Evolutionary conservation across 345 rosid genomes (phyloP), one percentile per base, ranked within the genome.

Genomic region (Erucastrum elatum): DNA sequence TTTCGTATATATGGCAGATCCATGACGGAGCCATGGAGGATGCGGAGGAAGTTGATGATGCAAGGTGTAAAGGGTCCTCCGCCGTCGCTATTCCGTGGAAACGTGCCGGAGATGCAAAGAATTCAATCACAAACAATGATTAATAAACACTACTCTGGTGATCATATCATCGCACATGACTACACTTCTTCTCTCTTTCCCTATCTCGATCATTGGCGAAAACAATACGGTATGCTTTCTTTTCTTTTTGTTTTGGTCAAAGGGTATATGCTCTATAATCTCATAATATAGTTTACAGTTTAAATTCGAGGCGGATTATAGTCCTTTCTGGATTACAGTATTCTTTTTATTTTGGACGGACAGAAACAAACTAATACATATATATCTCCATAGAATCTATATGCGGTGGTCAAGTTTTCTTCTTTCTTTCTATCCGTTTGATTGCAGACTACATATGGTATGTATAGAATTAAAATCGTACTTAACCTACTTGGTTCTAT

Each of bases 1-100:
- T 25, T 80, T 70, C 55, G 56, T 4, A 55, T 64, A 12, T 80
- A 80, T 39, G 76, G 80, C n/a, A 64, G 70, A 64, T 58, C 26
- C 55, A 75, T 80, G 67, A 72, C 72, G 5, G 80, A 70, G 79
- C 79, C 39, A 17, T 70, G 80, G 80, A 76, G 74, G 67, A 9
- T 70, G 3, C 64, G 77, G 78, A 81, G 77, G 82, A 87, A 72
- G 84, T 87, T 93, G 17, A 39, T 16, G 17, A 12, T 41, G 77
- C 98, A 93, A 79, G 98, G 98, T 7, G 80, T 93, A 33, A 82
- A 60, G 26, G 98, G 98, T 15, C 98, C 98, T 4, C 30, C 84
- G 0, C 88, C 96, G 49, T 81, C 91, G 34, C 56, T 89, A 16
- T 64, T 89, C 0, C 87, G 87, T 6, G 96, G 96, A 12, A 93